phyloP scores from a whole-genome alignment of 1,284 basidiomycete genomes.

The Amylostereum areolatum region DNA sequence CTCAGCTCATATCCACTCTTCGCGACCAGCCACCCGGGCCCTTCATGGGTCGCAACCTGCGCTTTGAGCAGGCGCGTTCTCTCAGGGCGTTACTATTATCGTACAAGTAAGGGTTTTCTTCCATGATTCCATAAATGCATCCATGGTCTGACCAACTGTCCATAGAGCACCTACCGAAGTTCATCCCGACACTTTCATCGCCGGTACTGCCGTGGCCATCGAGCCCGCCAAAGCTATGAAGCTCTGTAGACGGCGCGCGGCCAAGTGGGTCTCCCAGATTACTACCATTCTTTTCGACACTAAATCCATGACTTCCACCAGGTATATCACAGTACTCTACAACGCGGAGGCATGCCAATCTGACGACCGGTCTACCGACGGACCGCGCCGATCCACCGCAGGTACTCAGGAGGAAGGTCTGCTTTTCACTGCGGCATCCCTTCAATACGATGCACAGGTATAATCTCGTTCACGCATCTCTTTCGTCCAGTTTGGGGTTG shows the following conservation, averaged over 20 bases:
- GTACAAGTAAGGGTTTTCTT: constrained; percentile 45
- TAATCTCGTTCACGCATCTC: too few relatives aligned
- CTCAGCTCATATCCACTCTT: constrained; percentile 52
- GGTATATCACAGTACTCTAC: constrained; percentile 50
- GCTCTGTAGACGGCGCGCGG: constrained; percentile 39
- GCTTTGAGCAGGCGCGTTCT: constrained; percentile 74
- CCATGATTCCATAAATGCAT: too few relatives aligned
- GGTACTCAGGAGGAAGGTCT: constrained; percentile 30
- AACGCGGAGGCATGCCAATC: constrained; percentile 41
- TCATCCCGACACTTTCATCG: constrained; percentile 23
- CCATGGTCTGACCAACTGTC: too few relatives aligned
- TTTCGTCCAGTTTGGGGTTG: not conserved
- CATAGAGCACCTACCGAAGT: constrained; percentile 8
- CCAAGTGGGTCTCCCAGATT: too few relatives aligned
- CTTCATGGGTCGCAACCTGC: constrained; percentile 64
- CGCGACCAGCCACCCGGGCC: constrained; percentile 46
- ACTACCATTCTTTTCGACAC: too few relatives aligned
- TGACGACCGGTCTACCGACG: not conserved
- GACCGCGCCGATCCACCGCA: constrained; percentile 1
- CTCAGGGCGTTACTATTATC: constrained; percentile 67
- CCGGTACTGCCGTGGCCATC: constrained; percentile 8
- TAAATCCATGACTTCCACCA: too few relatives aligned
- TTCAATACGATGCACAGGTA: constrained; percentile 56
- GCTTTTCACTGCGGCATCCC: constrained; percentile 48
- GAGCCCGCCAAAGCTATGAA: constrained; percentile 52